phyloP scores from a whole-genome alignment of 1,284 basidiomycete species.

The Sanguinoderma infundibulare region DNA sequence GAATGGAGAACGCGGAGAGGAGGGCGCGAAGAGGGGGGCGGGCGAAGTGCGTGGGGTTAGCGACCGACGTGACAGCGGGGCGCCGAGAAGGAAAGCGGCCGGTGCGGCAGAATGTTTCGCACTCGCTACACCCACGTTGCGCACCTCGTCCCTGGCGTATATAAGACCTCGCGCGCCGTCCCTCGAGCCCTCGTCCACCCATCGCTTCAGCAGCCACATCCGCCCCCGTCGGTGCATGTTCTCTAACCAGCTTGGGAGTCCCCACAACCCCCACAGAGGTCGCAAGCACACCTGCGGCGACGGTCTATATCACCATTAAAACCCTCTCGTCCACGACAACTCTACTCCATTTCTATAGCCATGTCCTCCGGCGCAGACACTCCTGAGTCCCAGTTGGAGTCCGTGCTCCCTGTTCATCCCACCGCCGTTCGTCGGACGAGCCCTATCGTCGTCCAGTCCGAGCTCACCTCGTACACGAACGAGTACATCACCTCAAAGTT shows the following conservation, averaged over 20 bases:
- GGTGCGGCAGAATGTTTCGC: not conserved
- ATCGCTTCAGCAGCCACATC: conserved; percentile 2
- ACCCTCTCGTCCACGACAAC: conserved; percentile 27
- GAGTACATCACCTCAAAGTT: conserved; percentile 86
- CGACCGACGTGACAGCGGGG: not conserved
- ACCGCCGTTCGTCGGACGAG: conserved; percentile 81
- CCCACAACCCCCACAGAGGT: conserved; percentile 81
- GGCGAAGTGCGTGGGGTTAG: too few relatives aligned
- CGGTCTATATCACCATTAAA: conserved; percentile 58
- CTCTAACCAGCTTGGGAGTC: conserved; percentile 83
- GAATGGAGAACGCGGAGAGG: not conserved
- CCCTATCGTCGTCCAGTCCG: conserved; percentile 84
- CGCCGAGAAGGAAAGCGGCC: not conserved
- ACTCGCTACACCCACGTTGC: conserved; percentile 8
- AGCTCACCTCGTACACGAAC: conserved; percentile 81
- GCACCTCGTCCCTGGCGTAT: conserved; percentile 8
- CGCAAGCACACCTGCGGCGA: conserved; percentile 71
- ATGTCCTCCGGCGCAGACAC: conserved; percentile 72
- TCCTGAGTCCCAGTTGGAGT: conserved; percentile 68
- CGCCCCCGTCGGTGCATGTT: conserved; percentile 64
- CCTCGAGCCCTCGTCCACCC: not conserved
- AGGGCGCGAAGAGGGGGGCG: not conserved
- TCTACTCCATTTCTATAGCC: conserved; percentile 16
- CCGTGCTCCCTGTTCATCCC: conserved; percentile 76
- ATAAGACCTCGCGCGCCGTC: conserved; percentile 17